Evolutionary conservation across 495 filamentous ascomycete species (phyloP), one percentile per base, ranked within the genome.

Genomic region (Chlorociboria aeruginascens): DNA sequence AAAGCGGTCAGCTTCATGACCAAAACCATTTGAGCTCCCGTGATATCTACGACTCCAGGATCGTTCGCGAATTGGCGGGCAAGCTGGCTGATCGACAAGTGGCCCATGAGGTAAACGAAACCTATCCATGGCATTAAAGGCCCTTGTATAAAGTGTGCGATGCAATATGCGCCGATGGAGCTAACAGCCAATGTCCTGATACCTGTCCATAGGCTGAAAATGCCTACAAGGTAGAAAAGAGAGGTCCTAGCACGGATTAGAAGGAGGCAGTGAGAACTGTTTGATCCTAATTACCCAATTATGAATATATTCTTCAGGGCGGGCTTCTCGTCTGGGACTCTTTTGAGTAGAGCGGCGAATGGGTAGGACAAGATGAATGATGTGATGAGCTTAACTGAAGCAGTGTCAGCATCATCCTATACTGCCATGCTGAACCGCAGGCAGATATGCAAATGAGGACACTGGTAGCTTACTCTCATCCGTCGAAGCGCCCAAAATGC

Each of bases 1-100:
- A 97, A 98, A 20, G 89, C 79, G 8, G 78, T 83, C n/a, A 97
- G 83, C 69, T 97, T 98, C 89, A 98, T 98, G 45, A 95, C 81
- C 52, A 97, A 63, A 10, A 98, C 92, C 92, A 98, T 98, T 65
- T 98, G 92, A 0, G 92, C 89, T 42, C 88, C 89, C 12, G 90
- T 95, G 55, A 98, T 89, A 63, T 98, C 92, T 35, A 95, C 69
- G 7, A 68, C 63, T 45, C 72, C 65, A 1, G 82, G 74, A 41
- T 78, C 70, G 52, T 83, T 71, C 32, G 70, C 64, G 40, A 81
- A 74, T 56, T 94, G 86, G 30, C 92, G 83, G 48, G 78, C 68
- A 48, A 97, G 80, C 61, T 98, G 92, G 61, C 77, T 93, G 53
- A 88, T 61, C 34, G 89, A 86, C 85, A 98, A 86, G 64, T 97